A percentile compares a stretch with the other conserved stretches of the same genome.
Evolutionary conservation across 2,329 filamentous ascomycete genomes (phyloP).

Genomic region (Colletotrichum cuscutae): DNA sequence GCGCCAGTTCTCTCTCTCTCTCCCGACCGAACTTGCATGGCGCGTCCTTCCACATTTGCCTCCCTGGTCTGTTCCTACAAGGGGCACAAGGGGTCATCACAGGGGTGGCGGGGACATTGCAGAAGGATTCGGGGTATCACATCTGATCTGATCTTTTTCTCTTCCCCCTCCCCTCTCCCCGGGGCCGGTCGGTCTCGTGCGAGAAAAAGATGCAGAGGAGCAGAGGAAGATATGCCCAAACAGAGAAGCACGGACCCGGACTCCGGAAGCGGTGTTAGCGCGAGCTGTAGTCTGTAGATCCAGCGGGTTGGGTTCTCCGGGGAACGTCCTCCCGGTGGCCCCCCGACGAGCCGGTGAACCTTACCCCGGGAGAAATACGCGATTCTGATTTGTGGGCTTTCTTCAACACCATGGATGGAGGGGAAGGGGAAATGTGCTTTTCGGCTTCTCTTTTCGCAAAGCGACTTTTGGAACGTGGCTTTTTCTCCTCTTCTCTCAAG

Average conservation of each 20-base stretch:
- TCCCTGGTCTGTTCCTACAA: not conserved
- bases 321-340: not conserved
- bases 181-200: not conserved
- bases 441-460: not conserved
- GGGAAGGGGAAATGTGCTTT: not conserved
- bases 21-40: not conserved
- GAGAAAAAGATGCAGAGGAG: too few species aligned
- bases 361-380: not conserved
- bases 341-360: constrained; percentile 15
- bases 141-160: not conserved
- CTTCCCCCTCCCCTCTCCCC: not conserved
- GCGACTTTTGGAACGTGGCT: not conserved
- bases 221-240: not conserved
- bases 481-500: not conserved
- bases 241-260: constrained; percentile 14
- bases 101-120: not conserved
- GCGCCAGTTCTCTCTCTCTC: not conserved
- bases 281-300: not conserved
- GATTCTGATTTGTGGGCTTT: constrained; percentile 17
- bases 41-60: not conserved
- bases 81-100: not conserved
- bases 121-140: not conserved
- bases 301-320: constrained; percentile 15
- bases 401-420: not conserved
- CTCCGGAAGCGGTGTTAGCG: constrained; percentile 12